Evolutionary conservation across 2,329 filamentous ascomycete species (phyloP).

Genomic region (Alternaria consortialis): DNA sequence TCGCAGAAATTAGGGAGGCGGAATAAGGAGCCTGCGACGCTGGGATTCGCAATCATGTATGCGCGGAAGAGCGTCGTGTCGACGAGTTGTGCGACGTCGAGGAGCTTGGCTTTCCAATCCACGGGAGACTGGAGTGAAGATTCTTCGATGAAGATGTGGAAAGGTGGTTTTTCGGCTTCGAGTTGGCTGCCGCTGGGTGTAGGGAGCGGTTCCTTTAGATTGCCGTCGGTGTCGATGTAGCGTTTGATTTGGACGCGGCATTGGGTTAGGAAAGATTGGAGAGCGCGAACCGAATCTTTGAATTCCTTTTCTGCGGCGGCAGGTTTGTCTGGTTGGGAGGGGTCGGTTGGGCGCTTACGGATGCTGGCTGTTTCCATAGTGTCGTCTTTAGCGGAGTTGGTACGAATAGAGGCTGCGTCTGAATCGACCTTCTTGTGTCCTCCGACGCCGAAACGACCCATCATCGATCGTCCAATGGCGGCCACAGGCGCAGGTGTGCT

Average conservation of each 20-base stretch:
- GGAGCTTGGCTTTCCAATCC: constrained; percentile 75
- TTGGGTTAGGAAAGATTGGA: constrained; percentile 88
- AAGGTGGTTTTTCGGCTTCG: constrained; percentile 52
- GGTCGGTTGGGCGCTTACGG: constrained; percentile 58
- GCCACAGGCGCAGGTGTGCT: constrained; percentile 34
- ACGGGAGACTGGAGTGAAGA: constrained; percentile 44
- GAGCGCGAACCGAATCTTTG: constrained; percentile 78
- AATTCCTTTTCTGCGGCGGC: constrained; percentile 80
- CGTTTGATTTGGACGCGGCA: constrained; percentile 73
- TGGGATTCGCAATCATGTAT: constrained; percentile 91
- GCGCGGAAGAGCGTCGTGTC: constrained; percentile 94
- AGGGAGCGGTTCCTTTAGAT: constrained; percentile 65
- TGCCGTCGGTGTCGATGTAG: constrained; percentile 67
- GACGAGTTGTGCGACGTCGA: constrained; percentile 80
- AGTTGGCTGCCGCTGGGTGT: constrained; percentile 53
- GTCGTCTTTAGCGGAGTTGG: constrained; percentile 64
- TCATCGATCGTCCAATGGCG: constrained; percentile 52
- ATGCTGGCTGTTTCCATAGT: constrained; percentile 66
- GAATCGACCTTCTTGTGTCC: constrained; percentile 58
- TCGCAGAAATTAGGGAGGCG: constrained; percentile 98
- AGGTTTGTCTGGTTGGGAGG: constrained; percentile 59
- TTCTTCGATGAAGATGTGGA: constrained; percentile 54
- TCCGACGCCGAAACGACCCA: constrained; percentile 59
- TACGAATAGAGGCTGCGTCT: constrained; percentile 65
- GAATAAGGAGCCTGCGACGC: constrained; percentile 87